phyloP scores from a whole-genome alignment of 495 filamentous ascomycete genomes.

The Trichoderma asperelloides region DNA sequence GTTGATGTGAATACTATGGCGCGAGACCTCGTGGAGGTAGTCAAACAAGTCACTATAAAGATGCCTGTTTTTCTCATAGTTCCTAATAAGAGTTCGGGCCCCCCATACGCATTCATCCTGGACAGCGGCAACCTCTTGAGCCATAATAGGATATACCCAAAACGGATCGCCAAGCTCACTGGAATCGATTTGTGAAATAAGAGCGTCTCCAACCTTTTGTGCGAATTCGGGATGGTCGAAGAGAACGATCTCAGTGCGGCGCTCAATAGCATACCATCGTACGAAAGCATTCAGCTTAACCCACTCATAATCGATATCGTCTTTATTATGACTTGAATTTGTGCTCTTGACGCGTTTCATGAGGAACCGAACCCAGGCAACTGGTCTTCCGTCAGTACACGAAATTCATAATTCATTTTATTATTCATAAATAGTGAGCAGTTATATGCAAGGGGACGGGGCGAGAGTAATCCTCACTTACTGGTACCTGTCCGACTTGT shows the following conservation, averaged over 20 bases:
- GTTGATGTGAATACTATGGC: conserved; percentile 37
- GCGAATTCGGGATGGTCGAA: conserved; percentile 24
- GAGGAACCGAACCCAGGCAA: not conserved
- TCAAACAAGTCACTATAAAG: conserved; percentile 22
- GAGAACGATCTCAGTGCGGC: conserved; percentile 24
- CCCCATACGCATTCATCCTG: conserved; percentile 27
- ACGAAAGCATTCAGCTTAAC: conserved; percentile 28
- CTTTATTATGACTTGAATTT: not conserved
- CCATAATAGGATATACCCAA: conserved; percentile 19
- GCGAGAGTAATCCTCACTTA: not conserved
- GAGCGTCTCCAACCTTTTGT: conserved; percentile 4
- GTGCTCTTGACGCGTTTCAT: not conserved
- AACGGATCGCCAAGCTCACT: conserved; percentile 15
- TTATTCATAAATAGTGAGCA: not conserved
- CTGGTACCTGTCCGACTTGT: not conserved
- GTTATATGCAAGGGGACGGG: not conserved
- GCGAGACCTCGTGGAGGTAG: conserved; percentile 37
- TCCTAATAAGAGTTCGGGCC: conserved; percentile 25
- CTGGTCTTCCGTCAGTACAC: not conserved
- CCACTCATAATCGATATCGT: conserved; percentile 20
- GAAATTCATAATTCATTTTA: not conserved
- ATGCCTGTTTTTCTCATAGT: conserved; percentile 13
- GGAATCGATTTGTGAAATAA: not conserved
- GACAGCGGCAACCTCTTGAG: conserved; percentile 19
- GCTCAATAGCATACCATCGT: conserved; percentile 18